A percentile compares a stretch with the other conserved stretches of the same genome.
Conservation (phyloP, 139 green algal species). For the Asterochloris erici region DNA sequence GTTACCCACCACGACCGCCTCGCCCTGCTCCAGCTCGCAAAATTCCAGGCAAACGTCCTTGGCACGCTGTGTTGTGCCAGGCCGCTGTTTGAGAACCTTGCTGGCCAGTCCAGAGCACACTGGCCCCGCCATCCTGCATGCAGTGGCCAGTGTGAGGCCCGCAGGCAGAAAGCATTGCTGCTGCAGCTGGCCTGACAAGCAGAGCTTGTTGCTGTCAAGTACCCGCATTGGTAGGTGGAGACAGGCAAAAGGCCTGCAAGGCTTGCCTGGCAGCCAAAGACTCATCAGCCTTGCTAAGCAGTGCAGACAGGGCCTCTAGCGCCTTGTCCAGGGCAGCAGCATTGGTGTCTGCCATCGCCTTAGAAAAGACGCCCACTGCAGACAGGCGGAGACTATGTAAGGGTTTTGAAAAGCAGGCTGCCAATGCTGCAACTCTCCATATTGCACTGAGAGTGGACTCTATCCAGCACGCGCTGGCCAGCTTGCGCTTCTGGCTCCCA, state of each 20-base stretch:
- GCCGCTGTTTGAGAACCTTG: constrained; percentile 81
- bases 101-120: constrained; percentile 54
- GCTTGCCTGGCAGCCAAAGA: constrained; percentile 46
- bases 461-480: too few relatives aligned
- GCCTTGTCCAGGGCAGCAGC: constrained; percentile 88
- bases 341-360: constrained; percentile 81
- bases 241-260: neutral
- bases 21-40: constrained; percentile 82
- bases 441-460: neutral
- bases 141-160: neutral
- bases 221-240: neutral
- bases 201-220: neutral
- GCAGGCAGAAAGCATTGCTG: neutral
- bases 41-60: constrained; percentile 68
- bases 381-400: too few relatives aligned
- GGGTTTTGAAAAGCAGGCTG: neutral
- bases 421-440: neutral
- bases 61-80: constrained; percentile 68
- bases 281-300: constrained; percentile 54
- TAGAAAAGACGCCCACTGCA: constrained; percentile 76
- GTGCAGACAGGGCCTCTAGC: constrained; percentile 71
- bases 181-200: neutral
- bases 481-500: neutral
- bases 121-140: constrained; percentile 55
- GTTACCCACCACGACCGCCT: constrained; percentile 58